These are phyloP conservation scores for Corymbia citriodora DNA, from an alignment of 441 rosid genomes.

Conservation along the genomic window DNA sequence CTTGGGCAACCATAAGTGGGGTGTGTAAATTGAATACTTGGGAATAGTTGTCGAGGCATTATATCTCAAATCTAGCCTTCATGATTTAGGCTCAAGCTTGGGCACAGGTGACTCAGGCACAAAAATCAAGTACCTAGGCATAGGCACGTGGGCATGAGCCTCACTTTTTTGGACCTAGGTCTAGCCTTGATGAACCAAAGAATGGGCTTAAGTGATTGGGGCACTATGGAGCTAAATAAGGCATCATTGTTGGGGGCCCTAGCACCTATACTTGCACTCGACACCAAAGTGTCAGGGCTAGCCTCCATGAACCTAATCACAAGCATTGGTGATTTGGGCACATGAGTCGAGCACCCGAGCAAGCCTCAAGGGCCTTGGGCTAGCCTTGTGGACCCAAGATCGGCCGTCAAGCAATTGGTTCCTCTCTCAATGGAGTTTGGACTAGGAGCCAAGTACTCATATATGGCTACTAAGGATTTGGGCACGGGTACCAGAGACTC, in stretches of 20 bases:
- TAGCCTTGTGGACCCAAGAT: not conserved
- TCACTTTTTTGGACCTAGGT: accelerated
- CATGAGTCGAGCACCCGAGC: not conserved
- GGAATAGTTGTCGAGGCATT: accelerated
- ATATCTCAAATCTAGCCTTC: not conserved
- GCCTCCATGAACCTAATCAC: too few species aligned
- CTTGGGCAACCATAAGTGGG: not conserved
- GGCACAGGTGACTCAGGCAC: accelerated
- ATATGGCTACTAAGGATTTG: not conserved
- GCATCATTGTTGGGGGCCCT: not conserved
- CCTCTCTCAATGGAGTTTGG: not conserved
- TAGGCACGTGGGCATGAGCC: not conserved
- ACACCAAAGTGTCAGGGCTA: accelerated
- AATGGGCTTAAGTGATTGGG: not conserved
- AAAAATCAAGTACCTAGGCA: not conserved
- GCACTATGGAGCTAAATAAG: accelerated
- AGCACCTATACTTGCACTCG: accelerated
- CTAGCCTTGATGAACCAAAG: not conserved
- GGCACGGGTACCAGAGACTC: accelerated
- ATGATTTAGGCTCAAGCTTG: accelerated
- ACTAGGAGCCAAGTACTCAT: accelerated
- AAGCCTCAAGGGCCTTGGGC: not conserved
- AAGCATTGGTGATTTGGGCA: not conserved
- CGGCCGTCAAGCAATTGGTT: not conserved
- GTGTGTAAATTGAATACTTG: accelerated